phyloP scores from a whole-genome alignment of 257 asterid species.

The Scutellaria minor region DNA sequence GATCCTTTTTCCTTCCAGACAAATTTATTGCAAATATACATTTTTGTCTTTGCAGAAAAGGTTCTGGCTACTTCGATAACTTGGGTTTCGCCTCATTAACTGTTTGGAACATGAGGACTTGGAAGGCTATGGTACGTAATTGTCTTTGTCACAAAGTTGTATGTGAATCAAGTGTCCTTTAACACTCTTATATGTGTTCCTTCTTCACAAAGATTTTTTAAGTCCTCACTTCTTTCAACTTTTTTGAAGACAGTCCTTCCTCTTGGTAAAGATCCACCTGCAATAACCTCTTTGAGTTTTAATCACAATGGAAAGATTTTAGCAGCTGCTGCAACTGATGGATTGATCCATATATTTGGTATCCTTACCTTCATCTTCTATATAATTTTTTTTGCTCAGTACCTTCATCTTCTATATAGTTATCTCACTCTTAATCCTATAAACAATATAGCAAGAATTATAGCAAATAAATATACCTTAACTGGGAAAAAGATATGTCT shows the following conservation, averaged over 20 bases:
- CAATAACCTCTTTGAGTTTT: constrained; percentile 87
- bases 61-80: constrained; percentile 53
- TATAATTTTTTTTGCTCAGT: background rate
- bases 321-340: constrained; percentile 98
- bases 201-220: constrained; percentile 35
- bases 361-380: constrained; percentile 50
- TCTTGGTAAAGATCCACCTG: constrained; percentile 98
- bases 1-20: background rate
- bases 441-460: background rate
- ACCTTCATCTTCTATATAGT: background rate
- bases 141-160: constrained; percentile 38
- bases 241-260: constrained; percentile 96
- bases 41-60: constrained; percentile 59
- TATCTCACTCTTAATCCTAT: background rate
- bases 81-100: constrained; percentile 92
- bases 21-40: constrained; percentile 23
- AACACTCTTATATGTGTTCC: constrained; percentile 24
- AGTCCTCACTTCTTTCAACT: constrained; percentile 53
- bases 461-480: constrained; percentile 43
- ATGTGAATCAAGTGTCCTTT: constrained; percentile 31
- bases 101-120: constrained; percentile 98
- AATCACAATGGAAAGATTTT: constrained; percentile 97
- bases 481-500: constrained; percentile 78
- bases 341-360: constrained; percentile 99
- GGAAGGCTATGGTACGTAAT: constrained; percentile 90